Evolutionary conservation across 202 grass and related monocot genomes (phyloP).

Genomic region (Zoysia matrella): DNA sequence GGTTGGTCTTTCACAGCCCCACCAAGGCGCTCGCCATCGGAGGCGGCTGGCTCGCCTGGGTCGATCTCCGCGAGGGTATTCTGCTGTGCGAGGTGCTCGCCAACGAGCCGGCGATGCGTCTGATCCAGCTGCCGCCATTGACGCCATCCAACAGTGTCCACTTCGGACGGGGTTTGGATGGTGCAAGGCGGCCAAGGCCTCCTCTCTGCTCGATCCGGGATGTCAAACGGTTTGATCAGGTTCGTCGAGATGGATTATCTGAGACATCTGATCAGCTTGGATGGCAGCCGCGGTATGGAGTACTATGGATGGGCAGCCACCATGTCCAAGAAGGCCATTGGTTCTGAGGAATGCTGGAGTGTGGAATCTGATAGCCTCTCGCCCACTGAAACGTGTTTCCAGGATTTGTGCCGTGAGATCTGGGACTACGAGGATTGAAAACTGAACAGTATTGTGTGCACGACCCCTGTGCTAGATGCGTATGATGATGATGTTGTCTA

Average conservation of each 20-base stretch:
- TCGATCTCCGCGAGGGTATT: too few species aligned
- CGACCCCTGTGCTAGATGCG: neutral
- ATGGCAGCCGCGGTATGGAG: too few species aligned
- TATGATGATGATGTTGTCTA: neutral
- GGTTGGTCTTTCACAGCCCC: too few species aligned
- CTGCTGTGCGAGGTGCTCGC: too few species aligned
- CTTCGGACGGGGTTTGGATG: neutral
- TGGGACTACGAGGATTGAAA: neutral
- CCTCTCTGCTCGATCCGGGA: too few species aligned
- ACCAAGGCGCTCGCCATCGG: too few species aligned
- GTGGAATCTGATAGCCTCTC: neutral
- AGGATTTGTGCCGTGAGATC: neutral
- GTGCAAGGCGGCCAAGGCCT: neutral
- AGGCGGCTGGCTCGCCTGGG: too few species aligned
- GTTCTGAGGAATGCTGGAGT: neutral
- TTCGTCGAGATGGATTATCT: neutral
- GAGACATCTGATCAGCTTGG: too few species aligned
- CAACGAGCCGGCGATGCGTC: too few species aligned
- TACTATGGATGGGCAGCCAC: neutral
- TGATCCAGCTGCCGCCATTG: neutral
- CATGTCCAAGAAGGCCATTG: neutral
- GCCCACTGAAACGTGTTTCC: neutral
- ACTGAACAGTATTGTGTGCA: neutral
- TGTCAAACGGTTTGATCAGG: neutral
- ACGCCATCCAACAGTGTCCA: neutral